These are phyloP conservation scores for Debaryomyces sp. DNA, from an alignment of 1,139 yeast species.

Conservation along the genomic window DNA sequence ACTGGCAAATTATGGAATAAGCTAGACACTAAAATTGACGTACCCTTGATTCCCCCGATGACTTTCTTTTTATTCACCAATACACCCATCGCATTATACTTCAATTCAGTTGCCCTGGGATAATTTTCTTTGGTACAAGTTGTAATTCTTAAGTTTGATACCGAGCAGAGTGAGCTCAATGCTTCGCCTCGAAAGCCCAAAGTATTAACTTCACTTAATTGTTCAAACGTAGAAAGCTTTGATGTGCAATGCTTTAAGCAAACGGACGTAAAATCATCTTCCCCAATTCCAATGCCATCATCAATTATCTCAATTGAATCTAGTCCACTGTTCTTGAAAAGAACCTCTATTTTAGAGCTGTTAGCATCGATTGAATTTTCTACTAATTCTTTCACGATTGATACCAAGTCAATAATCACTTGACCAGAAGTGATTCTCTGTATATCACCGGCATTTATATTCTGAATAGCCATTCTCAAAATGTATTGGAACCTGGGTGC, in stretches of 20 bases:
- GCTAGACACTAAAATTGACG: conserved; percentile 52
- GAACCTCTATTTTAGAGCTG: conserved; percentile 66
- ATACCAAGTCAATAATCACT: conserved; percentile 76
- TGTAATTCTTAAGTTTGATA: conserved; percentile 54
- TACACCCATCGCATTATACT: conserved; percentile 56
- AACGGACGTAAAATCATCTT: conserved; percentile 58
- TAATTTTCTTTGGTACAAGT: conserved; percentile 55
- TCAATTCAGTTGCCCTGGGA: conserved; percentile 61
- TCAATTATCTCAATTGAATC: conserved; percentile 71
- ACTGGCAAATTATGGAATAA: conserved; percentile 74
- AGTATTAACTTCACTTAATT: conserved; percentile 54
- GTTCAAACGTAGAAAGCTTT: conserved; percentile 62
- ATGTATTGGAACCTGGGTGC: neutral
- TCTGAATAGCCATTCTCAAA: conserved; percentile 27
- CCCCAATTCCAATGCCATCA: conserved; percentile 74
- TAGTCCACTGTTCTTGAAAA: conserved; percentile 71
- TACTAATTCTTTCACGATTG: conserved; percentile 81
- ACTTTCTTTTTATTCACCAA: conserved; percentile 35
- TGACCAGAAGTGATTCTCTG: conserved; percentile 89
- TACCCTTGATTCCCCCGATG: conserved; percentile 62
- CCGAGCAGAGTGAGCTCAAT: conserved; percentile 67
- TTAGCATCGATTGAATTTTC: conserved; percentile 87
- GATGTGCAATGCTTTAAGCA: conserved; percentile 84
- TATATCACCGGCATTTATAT: conserved; percentile 52
- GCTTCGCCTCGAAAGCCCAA: conserved; percentile 90